A percentile compares a stretch with the other conserved stretches of the same genome.
These are phyloP conservation scores for Leptomonas pyrrhocoris DNA, from an alignment of 208 protist species.

Conservation along the genomic window DNA sequence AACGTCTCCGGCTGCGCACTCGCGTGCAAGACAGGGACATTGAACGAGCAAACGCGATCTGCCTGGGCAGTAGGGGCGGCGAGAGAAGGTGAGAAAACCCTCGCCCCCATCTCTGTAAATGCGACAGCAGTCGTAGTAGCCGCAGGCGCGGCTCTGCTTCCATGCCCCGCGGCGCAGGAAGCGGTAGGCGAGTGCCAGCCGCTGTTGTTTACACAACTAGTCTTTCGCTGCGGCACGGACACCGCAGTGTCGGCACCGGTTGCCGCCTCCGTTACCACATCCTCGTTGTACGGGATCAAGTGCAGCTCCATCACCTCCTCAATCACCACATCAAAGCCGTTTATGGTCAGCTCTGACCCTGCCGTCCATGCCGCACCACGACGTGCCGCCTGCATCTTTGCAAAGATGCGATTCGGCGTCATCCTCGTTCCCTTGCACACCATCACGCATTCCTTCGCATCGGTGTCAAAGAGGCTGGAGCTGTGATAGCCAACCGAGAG, in stretches of 20 bases:
- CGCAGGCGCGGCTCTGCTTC: too few relatives aligned
- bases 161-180: too few relatives aligned
- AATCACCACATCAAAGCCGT: conserved; percentile 56
- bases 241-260: not conserved
- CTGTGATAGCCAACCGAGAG: conserved; percentile 54
- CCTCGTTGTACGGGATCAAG: conserved; percentile 54
- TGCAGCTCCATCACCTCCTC: conserved; percentile 72
- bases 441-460: conserved; percentile 35
- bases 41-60: too few relatives aligned
- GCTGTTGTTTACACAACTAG: too few relatives aligned
- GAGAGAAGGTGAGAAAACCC: too few relatives aligned
- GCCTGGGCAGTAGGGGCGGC: too few relatives aligned
- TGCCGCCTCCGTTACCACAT: not conserved
- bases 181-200: too few relatives aligned
- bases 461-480: conserved; percentile 49
- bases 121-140: too few relatives aligned
- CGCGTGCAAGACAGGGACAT: too few relatives aligned
- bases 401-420: conserved; percentile 49
- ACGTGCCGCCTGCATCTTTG: conserved; percentile 54
- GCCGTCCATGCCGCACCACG: conserved; percentile 54
- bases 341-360: conserved; percentile 54
- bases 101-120: too few relatives aligned
- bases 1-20: too few relatives aligned
- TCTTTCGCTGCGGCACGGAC: not conserved
- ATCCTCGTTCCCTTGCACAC: conserved; percentile 45